Conservation (phyloP, 2,329 filamentous ascomycete genomes). For the Fusarium virguliforme region DNA sequence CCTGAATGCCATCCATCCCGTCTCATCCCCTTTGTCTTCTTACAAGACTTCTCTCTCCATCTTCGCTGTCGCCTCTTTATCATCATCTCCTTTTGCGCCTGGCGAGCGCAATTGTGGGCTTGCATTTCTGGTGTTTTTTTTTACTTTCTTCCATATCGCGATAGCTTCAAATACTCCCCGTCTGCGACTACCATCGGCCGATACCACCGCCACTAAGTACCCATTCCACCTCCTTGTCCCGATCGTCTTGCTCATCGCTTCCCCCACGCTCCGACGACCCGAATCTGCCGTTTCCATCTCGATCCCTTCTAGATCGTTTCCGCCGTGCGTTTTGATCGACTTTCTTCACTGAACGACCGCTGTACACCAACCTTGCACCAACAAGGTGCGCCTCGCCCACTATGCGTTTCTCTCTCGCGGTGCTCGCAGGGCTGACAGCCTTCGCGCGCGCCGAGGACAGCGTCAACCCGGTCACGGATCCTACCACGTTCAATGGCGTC, state of each 20-base stretch:
- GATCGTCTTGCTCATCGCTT: conserved; percentile 22
- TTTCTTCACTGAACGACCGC: neutral
- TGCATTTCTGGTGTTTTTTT: conserved; percentile 33
- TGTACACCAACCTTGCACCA: conserved; percentile 13
- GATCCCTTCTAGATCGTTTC: conserved; percentile 1
- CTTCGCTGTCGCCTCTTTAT: conserved; percentile 34
- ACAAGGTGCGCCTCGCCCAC: conserved; percentile 33
- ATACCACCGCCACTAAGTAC: conserved; percentile 42
- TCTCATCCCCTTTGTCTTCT: conserved; percentile 29
- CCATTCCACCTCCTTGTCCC: conserved; percentile 27
- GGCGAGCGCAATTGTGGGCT: conserved; percentile 39
- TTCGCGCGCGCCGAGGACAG: conserved; percentile 56
- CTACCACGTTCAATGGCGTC: conserved; percentile 77
- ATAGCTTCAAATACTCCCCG: conserved; percentile 30
- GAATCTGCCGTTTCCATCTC: conserved; percentile 8
- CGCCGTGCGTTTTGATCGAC: conserved; percentile 6
- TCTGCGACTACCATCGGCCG: conserved; percentile 22
- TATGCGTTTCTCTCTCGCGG: conserved; percentile 60
- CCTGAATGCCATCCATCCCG: conserved; percentile 39
- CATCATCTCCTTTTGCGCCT: conserved; percentile 37
- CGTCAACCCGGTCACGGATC: conserved; percentile 52
- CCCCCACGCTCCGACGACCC: conserved; percentile 18
- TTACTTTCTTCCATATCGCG: conserved; percentile 28
- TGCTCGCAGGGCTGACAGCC: conserved; percentile 63
- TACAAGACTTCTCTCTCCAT: conserved; percentile 25